phyloP scores from a whole-genome alignment of 192 early-diverging fungal species.

The Endogone sp. region DNA sequence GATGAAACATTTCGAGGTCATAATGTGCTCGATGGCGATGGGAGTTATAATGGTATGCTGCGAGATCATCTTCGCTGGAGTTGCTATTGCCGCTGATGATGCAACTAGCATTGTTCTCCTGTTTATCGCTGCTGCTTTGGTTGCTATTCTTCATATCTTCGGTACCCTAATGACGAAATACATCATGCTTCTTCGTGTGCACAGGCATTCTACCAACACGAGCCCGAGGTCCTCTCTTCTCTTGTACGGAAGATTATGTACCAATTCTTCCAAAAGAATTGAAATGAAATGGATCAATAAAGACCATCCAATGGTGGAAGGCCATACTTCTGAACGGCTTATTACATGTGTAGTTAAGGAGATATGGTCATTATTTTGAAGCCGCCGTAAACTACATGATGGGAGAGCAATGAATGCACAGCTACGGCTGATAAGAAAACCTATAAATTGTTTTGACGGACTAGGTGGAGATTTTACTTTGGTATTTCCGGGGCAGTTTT shows the following conservation, averaged over 20 bases:
- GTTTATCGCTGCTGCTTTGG: conserved; percentile 1
- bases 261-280: conserved; percentile 39
- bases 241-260: conserved; percentile 43
- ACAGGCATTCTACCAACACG: conserved; percentile 57
- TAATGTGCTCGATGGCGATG: conserved; percentile 59
- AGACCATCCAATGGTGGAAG: not conserved
- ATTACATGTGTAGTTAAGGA: not conserved
- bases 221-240: conserved; percentile 48
- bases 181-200: not conserved
- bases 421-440: too few relatives aligned
- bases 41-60: conserved; percentile 64
- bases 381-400: too few relatives aligned
- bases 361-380: too few relatives aligned
- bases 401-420: too few relatives aligned
- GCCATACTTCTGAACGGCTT: not conserved
- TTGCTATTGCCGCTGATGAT: not conserved
- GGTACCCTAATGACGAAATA: not conserved
- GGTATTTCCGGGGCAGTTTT: not conserved
- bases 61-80: too few relatives aligned
- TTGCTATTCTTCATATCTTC: too few relatives aligned
- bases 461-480: not conserved
- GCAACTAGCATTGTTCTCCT: not conserved
- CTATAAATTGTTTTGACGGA: too few relatives aligned
- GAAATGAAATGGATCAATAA: not conserved
- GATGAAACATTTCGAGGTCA: conserved; percentile 60